These are phyloP conservation scores for Candida manassasensis DNA, from an alignment of 805 yeast genomes.

Conservation along the genomic window DNA sequence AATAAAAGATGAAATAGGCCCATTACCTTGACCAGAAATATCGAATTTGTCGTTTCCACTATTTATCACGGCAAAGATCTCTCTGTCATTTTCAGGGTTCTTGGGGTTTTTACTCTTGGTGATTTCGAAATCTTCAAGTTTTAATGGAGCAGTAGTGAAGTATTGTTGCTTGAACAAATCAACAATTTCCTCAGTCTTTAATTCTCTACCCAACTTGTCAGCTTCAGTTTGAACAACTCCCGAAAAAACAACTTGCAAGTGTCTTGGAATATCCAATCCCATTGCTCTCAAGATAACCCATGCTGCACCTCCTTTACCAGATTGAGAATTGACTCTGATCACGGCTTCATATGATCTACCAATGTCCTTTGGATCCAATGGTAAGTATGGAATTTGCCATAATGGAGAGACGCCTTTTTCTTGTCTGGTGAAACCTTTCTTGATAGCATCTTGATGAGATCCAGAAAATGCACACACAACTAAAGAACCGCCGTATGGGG, in stretches of 20 bases:
- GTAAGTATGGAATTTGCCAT: slow-evolving; percentile 75
- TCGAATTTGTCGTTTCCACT: slow-evolving; percentile 26
- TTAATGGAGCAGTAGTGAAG: slow-evolving; percentile 33
- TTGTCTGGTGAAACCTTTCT: slow-evolving; percentile 58
- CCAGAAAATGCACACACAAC: slow-evolving; percentile 80
- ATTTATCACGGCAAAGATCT: slow-evolving; percentile 43
- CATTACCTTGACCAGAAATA: slow-evolving; percentile 64
- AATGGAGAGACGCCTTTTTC: slow-evolving; percentile 31
- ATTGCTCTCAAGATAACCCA: slow-evolving; percentile 70
- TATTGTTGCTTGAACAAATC: slow-evolving; percentile 52
- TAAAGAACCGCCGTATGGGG: slow-evolving; percentile 76
- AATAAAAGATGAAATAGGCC: slow-evolving; percentile 71
- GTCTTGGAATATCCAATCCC: slow-evolving; percentile 72
- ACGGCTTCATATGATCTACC: slow-evolving; percentile 81
- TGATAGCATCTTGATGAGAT: slow-evolving; percentile 67
- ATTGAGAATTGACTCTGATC: slow-evolving; percentile 77
- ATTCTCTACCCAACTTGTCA: slow-evolving; percentile 63
- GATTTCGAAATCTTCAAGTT: slow-evolving; percentile 45
- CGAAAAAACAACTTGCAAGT: slow-evolving; percentile 65
- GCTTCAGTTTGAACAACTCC: slow-evolving; percentile 60
- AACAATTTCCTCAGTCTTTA: slow-evolving; percentile 62
- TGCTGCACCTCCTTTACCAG: slow-evolving; percentile 88
- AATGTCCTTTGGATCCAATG: slow-evolving; percentile 76
- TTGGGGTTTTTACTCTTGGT: slow-evolving; percentile 24
- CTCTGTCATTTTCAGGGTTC: slow-evolving; percentile 36